Evolutionary conservation across 2,329 filamentous ascomycete genomes (phyloP).

Genomic region (Fusarium sp.): DNA sequence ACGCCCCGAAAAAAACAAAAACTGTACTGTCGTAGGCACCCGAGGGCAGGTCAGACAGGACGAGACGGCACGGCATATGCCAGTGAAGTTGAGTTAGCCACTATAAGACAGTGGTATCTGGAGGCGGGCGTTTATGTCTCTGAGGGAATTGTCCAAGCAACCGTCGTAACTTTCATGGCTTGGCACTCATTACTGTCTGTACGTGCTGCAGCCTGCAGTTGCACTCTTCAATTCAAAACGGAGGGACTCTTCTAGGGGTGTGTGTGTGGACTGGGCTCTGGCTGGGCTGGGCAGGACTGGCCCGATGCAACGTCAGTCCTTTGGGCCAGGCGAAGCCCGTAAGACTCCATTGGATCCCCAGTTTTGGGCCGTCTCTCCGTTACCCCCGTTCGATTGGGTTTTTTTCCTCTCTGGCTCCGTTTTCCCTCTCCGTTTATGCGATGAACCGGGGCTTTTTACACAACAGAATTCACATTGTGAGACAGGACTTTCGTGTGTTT

Average conservation of each 20-base stretch:
- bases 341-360: constrained; percentile 18
- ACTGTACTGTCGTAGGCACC: background rate
- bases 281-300: background rate
- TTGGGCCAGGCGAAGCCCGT: constrained; percentile 37
- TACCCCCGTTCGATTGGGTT: constrained; percentile 20
- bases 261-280: background rate
- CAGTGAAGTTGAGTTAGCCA: background rate
- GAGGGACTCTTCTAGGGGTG: constrained; percentile 2
- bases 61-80: constrained; percentile 4
- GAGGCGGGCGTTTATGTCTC: background rate
- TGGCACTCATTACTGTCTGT: background rate
- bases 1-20: background rate
- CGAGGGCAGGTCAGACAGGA: background rate
- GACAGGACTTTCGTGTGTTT: background rate
- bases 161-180: constrained; percentile 6
- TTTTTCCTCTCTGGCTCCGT: constrained; percentile 18
- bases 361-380: constrained; percentile 29
- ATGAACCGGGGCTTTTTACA: constrained; percentile 28
- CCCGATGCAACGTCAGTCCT: constrained; percentile 41
- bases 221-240: constrained; percentile 6
- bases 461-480: background rate
- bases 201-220: background rate
- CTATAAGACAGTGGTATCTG: background rate
- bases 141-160: constrained; percentile 16
- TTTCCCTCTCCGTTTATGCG: constrained; percentile 32